phyloP scores from a whole-genome alignment of 2,329 filamentous ascomycete species.

The Fusarium sp. region DNA sequence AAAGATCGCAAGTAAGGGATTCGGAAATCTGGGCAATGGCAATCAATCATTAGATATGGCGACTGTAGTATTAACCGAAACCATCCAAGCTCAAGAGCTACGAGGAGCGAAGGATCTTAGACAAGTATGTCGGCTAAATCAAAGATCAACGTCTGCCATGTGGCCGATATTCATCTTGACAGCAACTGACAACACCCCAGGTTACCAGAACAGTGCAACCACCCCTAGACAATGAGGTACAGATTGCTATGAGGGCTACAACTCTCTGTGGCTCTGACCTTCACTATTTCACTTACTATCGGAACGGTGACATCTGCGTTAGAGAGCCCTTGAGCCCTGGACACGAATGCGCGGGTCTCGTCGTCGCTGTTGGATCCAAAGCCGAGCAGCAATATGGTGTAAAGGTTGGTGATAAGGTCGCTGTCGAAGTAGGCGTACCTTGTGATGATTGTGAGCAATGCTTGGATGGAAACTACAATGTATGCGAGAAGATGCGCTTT shows the following conservation, averaged over 20 bases:
- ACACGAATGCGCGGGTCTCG: conserved; percentile 70
- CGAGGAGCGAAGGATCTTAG: no score
- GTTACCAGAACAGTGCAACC: not conserved
- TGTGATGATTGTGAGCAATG: conserved; percentile 70
- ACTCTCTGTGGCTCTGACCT: conserved; percentile 70
- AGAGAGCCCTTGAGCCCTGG: conserved; percentile 57
- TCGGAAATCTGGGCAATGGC: no score
- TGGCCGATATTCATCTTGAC: no score
- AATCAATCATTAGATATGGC: no score
- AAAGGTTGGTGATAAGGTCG: conserved; percentile 67
- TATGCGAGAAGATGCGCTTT: conserved; percentile 71
- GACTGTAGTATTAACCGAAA: no score
- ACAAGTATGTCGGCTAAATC: no score
- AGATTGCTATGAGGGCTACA: conserved; percentile 65
- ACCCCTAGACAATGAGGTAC: conserved; percentile 54
- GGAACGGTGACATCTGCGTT: conserved; percentile 68
- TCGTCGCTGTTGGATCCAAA: conserved; percentile 64
- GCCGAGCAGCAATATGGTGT: conserved; percentile 60
- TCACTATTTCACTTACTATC: conserved; percentile 68
- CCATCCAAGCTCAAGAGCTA: no score
- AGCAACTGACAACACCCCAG: not conserved
- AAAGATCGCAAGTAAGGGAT: no score
- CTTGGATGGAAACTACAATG: conserved; percentile 67
- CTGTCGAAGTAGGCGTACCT: conserved; percentile 72
- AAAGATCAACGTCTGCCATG: no score